A percentile compares a stretch with the other conserved stretches of the same genome.
Conservation (phyloP, 1,284 basidiomycete species). For the Naganishia albida region DNA sequence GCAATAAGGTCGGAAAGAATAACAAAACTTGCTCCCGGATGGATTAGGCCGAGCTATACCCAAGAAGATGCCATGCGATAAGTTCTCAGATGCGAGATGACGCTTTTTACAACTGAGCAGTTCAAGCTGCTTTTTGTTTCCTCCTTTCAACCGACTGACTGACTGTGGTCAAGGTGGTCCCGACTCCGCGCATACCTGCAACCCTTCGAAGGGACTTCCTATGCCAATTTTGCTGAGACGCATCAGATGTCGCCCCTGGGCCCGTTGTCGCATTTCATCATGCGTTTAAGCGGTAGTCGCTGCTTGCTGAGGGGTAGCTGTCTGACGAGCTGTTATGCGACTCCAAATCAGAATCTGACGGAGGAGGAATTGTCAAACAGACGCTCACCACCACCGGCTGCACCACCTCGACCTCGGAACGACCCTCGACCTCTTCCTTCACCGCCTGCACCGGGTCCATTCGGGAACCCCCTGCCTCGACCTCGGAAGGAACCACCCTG, state of each 20-base stretch:
- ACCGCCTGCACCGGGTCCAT: neutral
- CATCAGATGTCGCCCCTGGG: no score
- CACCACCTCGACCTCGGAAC: slow-evolving; percentile 21
- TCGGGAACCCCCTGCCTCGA: slow-evolving; percentile 13
- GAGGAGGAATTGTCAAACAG: no score
- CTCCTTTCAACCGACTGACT: no score
- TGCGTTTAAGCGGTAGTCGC: neutral
- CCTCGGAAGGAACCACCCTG: slow-evolving; percentile 19
- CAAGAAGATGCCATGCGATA: neutral
- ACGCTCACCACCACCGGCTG: slow-evolving; percentile 5
- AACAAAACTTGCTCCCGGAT: no score
- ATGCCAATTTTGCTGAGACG: neutral
- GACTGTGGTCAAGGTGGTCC: no score
- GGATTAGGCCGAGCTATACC: neutral
- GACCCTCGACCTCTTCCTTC: slow-evolving; percentile 20
- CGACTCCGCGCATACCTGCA: neutral
- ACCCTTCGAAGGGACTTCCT: neutral
- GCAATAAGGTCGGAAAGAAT: no score
- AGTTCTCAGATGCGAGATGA: neutral
- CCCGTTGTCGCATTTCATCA: no score
- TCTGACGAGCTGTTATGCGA: slow-evolving; percentile 12
- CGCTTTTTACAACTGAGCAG: neutral
- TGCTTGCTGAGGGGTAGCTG: neutral
- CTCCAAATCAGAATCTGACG: neutral
- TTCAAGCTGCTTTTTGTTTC: neutral